Evolutionary conservation across 805 yeast genomes (phyloP).

Genomic region (Yamadazyma laniorum): DNA sequence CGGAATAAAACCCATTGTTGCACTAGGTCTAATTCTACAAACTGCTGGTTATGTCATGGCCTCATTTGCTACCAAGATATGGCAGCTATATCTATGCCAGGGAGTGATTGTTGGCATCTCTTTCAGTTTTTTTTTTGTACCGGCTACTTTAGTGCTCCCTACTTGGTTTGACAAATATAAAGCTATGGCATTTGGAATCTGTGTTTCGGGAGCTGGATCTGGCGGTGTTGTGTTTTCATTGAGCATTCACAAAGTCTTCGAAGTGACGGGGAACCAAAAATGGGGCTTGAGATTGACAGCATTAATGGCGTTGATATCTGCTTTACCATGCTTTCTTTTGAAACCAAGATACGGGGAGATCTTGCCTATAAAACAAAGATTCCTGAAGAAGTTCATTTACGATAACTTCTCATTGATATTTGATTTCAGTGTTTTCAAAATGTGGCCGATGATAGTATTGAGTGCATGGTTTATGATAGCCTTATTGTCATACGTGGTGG

Average conservation of each 20-base stretch:
- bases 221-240: constrained; percentile 54
- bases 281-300: constrained; percentile 47
- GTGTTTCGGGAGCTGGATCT: constrained; percentile 47
- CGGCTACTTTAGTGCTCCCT: constrained; percentile 44
- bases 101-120: constrained; percentile 51
- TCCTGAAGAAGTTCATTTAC: constrained; percentile 18
- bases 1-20: constrained; percentile 49
- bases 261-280: constrained; percentile 37
- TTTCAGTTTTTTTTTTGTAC: constrained; percentile 42
- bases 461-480: constrained; percentile 37
- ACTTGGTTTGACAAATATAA: constrained; percentile 48
- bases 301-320: constrained; percentile 28
- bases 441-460: constrained; percentile 21
- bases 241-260: constrained; percentile 38
- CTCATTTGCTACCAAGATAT: constrained; percentile 46
- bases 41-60: constrained; percentile 49
- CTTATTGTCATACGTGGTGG: constrained; percentile 35
- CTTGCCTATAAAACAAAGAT: constrained; percentile 21
- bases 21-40: constrained; percentile 44
- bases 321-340: constrained; percentile 41
- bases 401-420: constrained; percentile 35
- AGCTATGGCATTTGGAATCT: constrained; percentile 49
- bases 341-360: constrained; percentile 41
- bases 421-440: constrained; percentile 26
- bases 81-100: constrained; percentile 54